Percentiles rank a stretch among this genome's conserved stretches.
phyloP scores from a whole-genome alignment of 2,329 filamentous ascomycete species.

The Tolypocladium album region DNA sequence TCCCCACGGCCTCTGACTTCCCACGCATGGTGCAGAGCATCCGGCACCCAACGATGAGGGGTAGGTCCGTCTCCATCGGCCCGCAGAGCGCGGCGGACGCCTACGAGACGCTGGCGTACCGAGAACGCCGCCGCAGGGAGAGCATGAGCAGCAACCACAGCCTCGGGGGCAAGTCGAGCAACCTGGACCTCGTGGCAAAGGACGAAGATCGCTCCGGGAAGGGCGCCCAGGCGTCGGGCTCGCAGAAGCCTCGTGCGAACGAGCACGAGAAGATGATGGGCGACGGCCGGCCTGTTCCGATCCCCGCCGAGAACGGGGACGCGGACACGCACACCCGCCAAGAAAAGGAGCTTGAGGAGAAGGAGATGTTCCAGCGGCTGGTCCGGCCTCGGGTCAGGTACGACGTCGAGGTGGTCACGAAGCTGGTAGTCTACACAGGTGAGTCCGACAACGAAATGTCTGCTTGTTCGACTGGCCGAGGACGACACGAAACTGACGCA shows the following conservation, averaged over 20 bases:
- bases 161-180: constrained; percentile 31
- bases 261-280: constrained; percentile 69
- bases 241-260: constrained; percentile 38
- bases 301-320: constrained; percentile 18
- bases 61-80: constrained; percentile 77
- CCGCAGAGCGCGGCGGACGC: constrained; percentile 94
- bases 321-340: constrained; percentile 23
- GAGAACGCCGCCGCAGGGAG: constrained; percentile 53
- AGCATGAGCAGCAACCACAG: constrained; percentile 42
- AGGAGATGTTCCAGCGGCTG: constrained; percentile 74
- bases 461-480: not conserved
- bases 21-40: constrained; percentile 74
- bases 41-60: constrained; percentile 57
- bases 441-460: constrained; percentile 18
- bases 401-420: constrained; percentile 97
- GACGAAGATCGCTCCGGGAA: constrained; percentile 27
- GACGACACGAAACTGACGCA: constrained; percentile 2
- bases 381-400: constrained; percentile 85
- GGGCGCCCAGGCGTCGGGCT: constrained; percentile 30
- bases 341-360: constrained; percentile 49
- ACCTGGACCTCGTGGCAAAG: constrained; percentile 27
- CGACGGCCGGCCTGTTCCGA: constrained; percentile 40
- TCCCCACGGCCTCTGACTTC: constrained; percentile 82
- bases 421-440: constrained; percentile 91
- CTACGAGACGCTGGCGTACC: constrained; percentile 88